Conservation (phyloP, 768 basidiomycete species). For the Filobasidium wieringae region DNA sequence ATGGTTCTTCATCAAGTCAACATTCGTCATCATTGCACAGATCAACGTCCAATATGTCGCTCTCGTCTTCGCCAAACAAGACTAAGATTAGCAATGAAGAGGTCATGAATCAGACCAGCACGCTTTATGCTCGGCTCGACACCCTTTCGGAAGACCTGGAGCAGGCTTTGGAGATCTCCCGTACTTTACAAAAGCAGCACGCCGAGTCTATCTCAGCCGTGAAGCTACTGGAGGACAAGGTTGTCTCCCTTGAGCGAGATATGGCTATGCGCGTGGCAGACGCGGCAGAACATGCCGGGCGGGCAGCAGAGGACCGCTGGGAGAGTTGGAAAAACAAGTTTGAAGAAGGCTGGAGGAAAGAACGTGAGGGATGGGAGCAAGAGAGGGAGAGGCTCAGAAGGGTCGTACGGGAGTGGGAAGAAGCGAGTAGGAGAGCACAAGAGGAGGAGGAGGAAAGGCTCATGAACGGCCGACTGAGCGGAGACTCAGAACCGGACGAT, state of each 20-base stretch:
- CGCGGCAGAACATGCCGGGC: constrained; percentile 25
- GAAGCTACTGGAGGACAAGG: constrained; percentile 27
- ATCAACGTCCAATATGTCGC: neutral
- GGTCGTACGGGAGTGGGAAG: constrained; percentile 75
- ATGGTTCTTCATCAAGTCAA: neutral
- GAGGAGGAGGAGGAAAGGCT: constrained; percentile 38
- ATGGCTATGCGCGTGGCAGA: constrained; percentile 28
- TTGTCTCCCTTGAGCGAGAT: constrained; percentile 31
- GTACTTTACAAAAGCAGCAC: constrained; percentile 65
- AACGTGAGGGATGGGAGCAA: constrained; percentile 68
- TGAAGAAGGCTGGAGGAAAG: constrained; percentile 64
- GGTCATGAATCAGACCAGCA: constrained; percentile 41
- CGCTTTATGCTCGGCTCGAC: constrained; percentile 54
- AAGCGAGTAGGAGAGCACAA: constrained; percentile 36
- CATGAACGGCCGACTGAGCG: constrained; percentile 30
- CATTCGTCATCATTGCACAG: neutral
- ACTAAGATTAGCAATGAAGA: constrained; percentile 11
- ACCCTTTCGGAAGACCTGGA: constrained; percentile 60
- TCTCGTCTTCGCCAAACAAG: constrained; percentile 1
- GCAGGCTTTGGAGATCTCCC: constrained; percentile 60
- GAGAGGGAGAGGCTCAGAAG: constrained; percentile 63
- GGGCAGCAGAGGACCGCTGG: constrained; percentile 38
- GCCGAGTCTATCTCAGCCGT: constrained; percentile 51
- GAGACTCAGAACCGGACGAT: constrained; percentile 22
- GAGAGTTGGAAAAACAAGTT: constrained; percentile 64